These are phyloP conservation scores for Salix purpurea DNA, from an alignment of 345 rosid genomes.

Conservation along the genomic window DNA sequence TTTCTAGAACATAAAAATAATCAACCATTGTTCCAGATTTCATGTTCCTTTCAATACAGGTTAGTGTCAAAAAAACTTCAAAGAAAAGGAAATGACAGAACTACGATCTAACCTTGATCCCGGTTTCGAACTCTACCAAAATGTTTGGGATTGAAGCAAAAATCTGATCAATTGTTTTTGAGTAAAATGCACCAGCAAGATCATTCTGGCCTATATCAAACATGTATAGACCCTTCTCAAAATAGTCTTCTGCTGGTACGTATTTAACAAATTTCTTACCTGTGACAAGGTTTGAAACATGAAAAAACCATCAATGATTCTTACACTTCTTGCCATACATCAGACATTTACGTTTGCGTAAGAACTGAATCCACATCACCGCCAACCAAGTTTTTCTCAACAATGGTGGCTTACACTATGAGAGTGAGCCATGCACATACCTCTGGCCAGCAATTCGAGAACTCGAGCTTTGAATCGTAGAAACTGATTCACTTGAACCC, in stretches of 20 bases:
- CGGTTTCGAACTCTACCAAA: slow-evolving; percentile 67
- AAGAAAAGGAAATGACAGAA: neutral
- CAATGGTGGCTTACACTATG: neutral
- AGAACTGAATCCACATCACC: neutral
- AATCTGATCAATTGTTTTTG: slow-evolving; percentile 76
- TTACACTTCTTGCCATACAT: neutral
- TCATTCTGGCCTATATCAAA: slow-evolving; percentile 96
- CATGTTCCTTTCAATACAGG: neutral
- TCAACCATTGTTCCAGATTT: neutral
- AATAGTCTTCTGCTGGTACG: slow-evolving; percentile 65
- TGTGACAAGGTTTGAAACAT: slow-evolving; percentile 16
- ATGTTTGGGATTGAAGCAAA: slow-evolving; percentile 66
- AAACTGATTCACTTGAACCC: slow-evolving; percentile 79
- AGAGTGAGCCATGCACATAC: slow-evolving; percentile 15
- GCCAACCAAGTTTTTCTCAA: neutral
- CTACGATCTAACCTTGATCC: slow-evolving; percentile 48
- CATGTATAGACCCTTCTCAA: slow-evolving; percentile 68
- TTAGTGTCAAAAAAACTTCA: neutral
- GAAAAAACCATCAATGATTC: neutral
- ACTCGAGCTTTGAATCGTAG: slow-evolving; percentile 66
- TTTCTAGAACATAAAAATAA: slow-evolving; percentile 33
- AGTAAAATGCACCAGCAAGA: slow-evolving; percentile 91
- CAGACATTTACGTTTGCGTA: neutral
- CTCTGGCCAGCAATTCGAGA: slow-evolving; percentile 54
- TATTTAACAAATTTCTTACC: slow-evolving; percentile 53